Conservation (phyloP, 805 yeast genomes). For the Pichia manshurica region DNA sequence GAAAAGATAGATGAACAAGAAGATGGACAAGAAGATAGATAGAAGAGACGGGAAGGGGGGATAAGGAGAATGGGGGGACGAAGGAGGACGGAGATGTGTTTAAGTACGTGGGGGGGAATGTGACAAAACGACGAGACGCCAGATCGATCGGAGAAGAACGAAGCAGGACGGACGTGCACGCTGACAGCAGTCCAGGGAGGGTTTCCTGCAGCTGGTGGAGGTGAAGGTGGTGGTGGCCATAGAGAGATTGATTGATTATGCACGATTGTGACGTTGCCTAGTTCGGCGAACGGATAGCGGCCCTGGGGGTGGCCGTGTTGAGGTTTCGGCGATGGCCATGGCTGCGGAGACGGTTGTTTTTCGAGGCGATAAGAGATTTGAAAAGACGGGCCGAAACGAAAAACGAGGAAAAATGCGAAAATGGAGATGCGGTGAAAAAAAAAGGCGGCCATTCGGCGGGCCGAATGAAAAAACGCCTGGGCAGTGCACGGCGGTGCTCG, state of each 20-base stretch:
- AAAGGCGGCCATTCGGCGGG: too few species aligned
- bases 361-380: not conserved
- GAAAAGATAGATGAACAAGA: not conserved
- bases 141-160: not conserved
- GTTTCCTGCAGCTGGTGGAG: too few species aligned
- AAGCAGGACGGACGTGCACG: too few species aligned
- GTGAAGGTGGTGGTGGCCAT: not conserved
- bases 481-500: too few species aligned
- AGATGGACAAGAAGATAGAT: not conserved
- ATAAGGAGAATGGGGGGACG: not conserved
- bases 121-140: too few species aligned
- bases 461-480: too few species aligned
- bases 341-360: not conserved
- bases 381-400: not conserved
- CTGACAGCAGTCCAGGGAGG: too few species aligned
- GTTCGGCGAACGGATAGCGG: not conserved
- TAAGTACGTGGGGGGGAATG: too few species aligned
- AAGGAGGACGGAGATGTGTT: too few species aligned
- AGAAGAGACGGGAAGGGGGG: not conserved
- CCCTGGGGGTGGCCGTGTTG: not conserved
- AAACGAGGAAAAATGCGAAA: too few species aligned
- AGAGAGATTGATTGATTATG: not conserved
- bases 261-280: not conserved
- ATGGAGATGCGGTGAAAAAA: too few species aligned
- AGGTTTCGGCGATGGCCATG: not conserved